Base-by-base conservation (phyloP, 2,329 filamentous ascomycete genomes). In the Dactylonectria macrodidyma region DNA sequence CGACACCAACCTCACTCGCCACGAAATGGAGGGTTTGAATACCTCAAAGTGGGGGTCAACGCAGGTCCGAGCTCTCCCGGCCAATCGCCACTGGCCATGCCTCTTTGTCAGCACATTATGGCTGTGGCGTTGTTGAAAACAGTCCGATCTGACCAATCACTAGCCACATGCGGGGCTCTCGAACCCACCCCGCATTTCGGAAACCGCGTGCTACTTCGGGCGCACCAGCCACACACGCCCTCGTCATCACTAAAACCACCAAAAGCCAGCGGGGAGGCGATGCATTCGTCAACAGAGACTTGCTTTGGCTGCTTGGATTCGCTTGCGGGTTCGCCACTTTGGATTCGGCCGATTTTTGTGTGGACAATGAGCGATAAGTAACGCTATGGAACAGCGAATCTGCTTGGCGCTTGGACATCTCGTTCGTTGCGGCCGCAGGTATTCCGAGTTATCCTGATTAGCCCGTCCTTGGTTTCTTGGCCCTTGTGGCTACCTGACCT, bases 151-250 rank as follows among this genome's bases (percentile, higher is more conserved):
- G 36, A n/a, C 70, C 70, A 73, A 73, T 69, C 34, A 44, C 19
- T n/a, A 14, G 46, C 46, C 11, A 19, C 26, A 10, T 41, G 12
- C 38, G 11, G 11, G 16, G 12, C 38, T 5, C 38, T 41, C 38
- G 6, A 41, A 30, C 4, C 26, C 16, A 11, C 38, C 38, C 38
- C 38, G 38, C 38, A 41, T 41, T 41, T 41, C 38, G 12, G 10
- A 16, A 14, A 30, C 26, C 7, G 26, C 26, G 26, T 30, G 4
- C 38, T 12, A 41, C 10, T 16, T 16, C 12, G 48, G 16, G 48
- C 16, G 41, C 65, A 70, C 46, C 54, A 73, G 71, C 71, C 73
- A 71, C 72, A 69, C 72, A 67, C 56, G 59, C 26, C 48, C 26
- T 60, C 62, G 59, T 73, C 73, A 73, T 75, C 67, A 65, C 69